Percentiles rank a stretch among this genome's conserved stretches.
These are phyloP conservation scores for Gracilaria domingensis DNA, from an alignment of 23 red algal genomes.

Conservation along the genomic window DNA sequence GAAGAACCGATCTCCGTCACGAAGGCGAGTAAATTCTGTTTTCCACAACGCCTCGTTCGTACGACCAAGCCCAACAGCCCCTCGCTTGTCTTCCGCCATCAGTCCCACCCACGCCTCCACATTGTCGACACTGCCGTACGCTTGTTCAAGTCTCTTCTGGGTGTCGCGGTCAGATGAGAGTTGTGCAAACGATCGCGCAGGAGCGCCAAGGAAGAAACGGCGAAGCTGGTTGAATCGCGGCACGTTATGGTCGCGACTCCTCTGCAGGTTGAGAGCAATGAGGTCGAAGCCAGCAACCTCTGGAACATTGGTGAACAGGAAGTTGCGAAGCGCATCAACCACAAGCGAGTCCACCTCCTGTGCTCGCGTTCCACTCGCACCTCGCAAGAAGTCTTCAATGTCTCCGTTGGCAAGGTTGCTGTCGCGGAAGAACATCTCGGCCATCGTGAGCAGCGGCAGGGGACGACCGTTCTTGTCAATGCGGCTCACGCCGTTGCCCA, in stretches of 20 bases:
- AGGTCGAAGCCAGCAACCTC: slow-evolving; percentile 43
- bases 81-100: slow-evolving; percentile 22
- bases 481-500: slow-evolving; percentile 21
- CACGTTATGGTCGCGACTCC: slow-evolving; percentile 55
- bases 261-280: slow-evolving; percentile 63
- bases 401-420: neutral
- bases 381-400: slow-evolving; percentile 52
- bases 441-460: slow-evolving; percentile 29
- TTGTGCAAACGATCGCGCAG: neutral
- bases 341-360: slow-evolving; percentile 52
- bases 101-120: slow-evolving; percentile 36
- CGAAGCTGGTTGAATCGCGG: slow-evolving; percentile 47
- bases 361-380: slow-evolving; percentile 7
- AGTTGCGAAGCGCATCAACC: slow-evolving; percentile 36
- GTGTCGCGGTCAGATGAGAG: neutral
- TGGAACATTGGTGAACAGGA: slow-evolving; percentile 40
- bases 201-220: slow-evolving; percentile 13
- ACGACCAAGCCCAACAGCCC: slow-evolving; percentile 2
- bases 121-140: slow-evolving; percentile 28
- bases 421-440: slow-evolving; percentile 52
- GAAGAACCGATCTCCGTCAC: slow-evolving; percentile 47
- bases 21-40: slow-evolving; percentile 25
- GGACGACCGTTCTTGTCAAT: neutral
- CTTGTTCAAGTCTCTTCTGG: neutral
- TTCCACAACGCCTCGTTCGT: slow-evolving; percentile 15